These are phyloP conservation scores for Candida loeiensis DNA, from an alignment of 805 yeast species.

Conservation along the genomic window DNA sequence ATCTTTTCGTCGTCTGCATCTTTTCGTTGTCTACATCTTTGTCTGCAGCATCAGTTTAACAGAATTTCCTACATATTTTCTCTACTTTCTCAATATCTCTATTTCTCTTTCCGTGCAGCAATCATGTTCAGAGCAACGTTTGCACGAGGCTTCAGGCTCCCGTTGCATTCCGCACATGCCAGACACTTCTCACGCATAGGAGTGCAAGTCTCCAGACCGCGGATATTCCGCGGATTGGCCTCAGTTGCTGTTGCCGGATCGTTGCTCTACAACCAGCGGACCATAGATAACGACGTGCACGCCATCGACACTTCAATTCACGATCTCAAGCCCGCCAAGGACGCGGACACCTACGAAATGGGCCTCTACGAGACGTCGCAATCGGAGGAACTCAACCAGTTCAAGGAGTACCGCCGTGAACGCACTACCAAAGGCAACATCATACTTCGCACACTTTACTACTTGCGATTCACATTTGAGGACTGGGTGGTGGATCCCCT, in stretches of 20 bases:
- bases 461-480: slow-evolving; percentile 39
- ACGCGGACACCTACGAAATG: slow-evolving; percentile 65
- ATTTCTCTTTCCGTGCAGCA: background rate
- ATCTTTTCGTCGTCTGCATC: too few species aligned
- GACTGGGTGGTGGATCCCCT: slow-evolving; percentile 69
- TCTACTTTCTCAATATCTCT: background rate
- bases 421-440: slow-evolving; percentile 19
- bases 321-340: slow-evolving; percentile 41
- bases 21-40: too few species aligned
- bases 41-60: too few species aligned
- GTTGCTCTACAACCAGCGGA: background rate
- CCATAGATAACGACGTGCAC: slow-evolving; percentile 26
- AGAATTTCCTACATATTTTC: background rate
- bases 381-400: slow-evolving; percentile 45
- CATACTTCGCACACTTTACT: slow-evolving; percentile 30
- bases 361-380: slow-evolving; percentile 62
- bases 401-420: slow-evolving; percentile 28
- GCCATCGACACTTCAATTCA: slow-evolving; percentile 34
- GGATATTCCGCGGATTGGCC: background rate
- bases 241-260: slow-evolving; percentile 5
- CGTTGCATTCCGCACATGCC: background rate
- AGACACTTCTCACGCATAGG: slow-evolving; percentile 3
- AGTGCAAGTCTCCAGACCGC: background rate
- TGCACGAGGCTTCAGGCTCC: slow-evolving; percentile 5
- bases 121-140: slow-evolving; percentile 6